Base-by-base conservation (phyloP, 345 rosid genomes). In the Boechera stricta region DNA sequence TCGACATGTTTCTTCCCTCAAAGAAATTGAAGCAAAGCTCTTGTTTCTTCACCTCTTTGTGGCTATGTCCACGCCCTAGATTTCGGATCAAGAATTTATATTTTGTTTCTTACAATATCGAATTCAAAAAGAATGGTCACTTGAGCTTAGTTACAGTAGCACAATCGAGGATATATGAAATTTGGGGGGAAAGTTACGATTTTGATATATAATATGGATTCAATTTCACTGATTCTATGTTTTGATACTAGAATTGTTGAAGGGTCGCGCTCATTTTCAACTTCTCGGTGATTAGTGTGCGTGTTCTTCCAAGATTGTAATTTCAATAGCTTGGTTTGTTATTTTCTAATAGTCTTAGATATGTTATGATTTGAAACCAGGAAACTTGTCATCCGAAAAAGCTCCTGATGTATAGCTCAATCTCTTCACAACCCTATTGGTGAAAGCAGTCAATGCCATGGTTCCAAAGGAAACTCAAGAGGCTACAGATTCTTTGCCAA, bases 391-490 rank as follows among this genome's bases (percentile, higher is more conserved):
- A 61, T 61, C 3, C 3, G 15, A 18, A 47, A 55, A 55, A 55
- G 36, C 59, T 28, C 36, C n/a, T 54, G 59, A 28, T 48, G 59
- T 54, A 12, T 10, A 21, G 31, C 29, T 52, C 2, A 24, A 21
- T 21, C 26, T 2, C 38, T 16, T 9, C 33, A 29, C 3, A 26
- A 24, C 54, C 4, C 26, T 47, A 54, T 54, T 41, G 31, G 47
- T 59, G 48, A 45, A 57, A 71, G 62, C 52, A 52, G 44, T 32
- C 24, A 39, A 74, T 74, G 28, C 7, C 2, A 65, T 65, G 65
- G 58, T 55, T 54, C 64, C 64, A 54, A 55, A 10, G 47, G 58
- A 33, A 74, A 55, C 48, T 55, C 66, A 6, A 35, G 4, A 54
- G 4, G 13, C 11, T 15, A 3, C 21, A 8, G 31, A 66, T 32